Evolutionary conservation across 1,284 basidiomycete genomes (phyloP).

Genomic region (Termitomyces sp.): DNA sequence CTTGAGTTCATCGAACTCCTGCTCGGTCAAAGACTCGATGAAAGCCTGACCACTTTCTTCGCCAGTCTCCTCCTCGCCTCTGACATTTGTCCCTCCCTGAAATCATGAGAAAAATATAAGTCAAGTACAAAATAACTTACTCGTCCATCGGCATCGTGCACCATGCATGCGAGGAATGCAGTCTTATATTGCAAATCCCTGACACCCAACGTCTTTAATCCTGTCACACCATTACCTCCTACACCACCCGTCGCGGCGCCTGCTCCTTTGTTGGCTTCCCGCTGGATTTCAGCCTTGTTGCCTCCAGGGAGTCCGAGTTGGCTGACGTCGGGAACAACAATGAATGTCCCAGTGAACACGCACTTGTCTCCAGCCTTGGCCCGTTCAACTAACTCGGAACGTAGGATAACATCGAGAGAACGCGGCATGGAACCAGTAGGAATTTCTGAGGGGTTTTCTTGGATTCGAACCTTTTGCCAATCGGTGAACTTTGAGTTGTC

Average conservation of each 20-base stretch:
- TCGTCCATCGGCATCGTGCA: conserved; percentile 82
- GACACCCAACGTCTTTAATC: conserved; percentile 91
- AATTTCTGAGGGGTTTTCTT: conserved; percentile 98
- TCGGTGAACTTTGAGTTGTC: conserved; percentile 97
- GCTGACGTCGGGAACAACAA: conserved; percentile 97
- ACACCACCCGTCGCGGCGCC: conserved; percentile 61
- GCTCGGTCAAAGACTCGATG: conserved; percentile 84
- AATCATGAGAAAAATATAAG: background rate
- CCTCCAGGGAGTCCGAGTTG: conserved; percentile 95
- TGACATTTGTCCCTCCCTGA: conserved; percentile 78
- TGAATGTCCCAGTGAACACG: conserved; percentile 96
- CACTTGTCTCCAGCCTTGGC: conserved; percentile 99
- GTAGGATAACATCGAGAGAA: conserved; percentile 90
- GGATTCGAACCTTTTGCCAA: conserved; percentile 99
- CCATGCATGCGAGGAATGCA: conserved; percentile 98
- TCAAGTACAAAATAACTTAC: conserved; percentile 41
- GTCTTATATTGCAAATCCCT: conserved; percentile 98
- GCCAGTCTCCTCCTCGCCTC: conserved; percentile 79
- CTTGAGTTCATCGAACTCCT: conserved; percentile 92
- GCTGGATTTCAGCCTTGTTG: conserved; percentile 85
- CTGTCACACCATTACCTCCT: conserved; percentile 86
- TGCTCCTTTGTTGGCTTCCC: conserved; percentile 71
- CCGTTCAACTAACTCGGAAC: conserved; percentile 92
- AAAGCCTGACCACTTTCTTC: conserved; percentile 78
- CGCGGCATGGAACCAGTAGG: conserved; percentile 99